phyloP scores from a whole-genome alignment of 257 asterid species.

The Capsicum pubescens region DNA sequence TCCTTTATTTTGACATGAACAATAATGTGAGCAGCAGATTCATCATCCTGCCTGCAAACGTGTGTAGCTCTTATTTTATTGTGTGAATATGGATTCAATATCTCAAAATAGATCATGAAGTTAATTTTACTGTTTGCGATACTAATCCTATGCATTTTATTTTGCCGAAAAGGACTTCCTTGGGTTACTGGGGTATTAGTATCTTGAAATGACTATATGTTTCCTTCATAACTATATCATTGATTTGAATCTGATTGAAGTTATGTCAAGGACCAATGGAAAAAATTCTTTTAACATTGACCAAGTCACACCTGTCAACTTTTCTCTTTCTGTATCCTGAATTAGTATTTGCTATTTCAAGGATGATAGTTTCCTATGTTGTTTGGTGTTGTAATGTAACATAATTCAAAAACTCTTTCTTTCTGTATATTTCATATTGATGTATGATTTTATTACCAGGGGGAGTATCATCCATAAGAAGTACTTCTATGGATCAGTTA shows the following conservation, averaged over 20 bases:
- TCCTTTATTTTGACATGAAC: neutral
- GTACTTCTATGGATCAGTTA: conserved; percentile 79
- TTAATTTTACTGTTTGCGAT: conserved; percentile 2
- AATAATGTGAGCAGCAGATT: neutral
- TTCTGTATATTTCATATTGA: neutral
- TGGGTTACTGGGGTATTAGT: neutral
- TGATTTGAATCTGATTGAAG: neutral
- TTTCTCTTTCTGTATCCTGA: conserved; percentile 9
- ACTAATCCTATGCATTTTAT: conserved; percentile 16
- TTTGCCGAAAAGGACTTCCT: conserved; percentile 22
- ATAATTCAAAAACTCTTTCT: neutral
- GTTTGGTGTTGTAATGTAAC: neutral
- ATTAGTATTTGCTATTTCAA: neutral
- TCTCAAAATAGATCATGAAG: neutral
- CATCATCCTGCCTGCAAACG: neutral
- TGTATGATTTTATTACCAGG: conserved; percentile 49
- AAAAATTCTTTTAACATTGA: conserved; percentile 15
- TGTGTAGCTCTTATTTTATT: neutral
- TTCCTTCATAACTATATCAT: neutral
- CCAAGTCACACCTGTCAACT: neutral
- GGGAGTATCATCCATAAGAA: conserved; percentile 85
- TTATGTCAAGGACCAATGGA: neutral
- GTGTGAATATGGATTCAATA: neutral
- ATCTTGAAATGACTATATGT: neutral
- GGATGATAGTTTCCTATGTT: conserved; percentile 8